Conservation (phyloP, 495 filamentous ascomycete genomes). For the Lasiosphaeria miniovina region DNA sequence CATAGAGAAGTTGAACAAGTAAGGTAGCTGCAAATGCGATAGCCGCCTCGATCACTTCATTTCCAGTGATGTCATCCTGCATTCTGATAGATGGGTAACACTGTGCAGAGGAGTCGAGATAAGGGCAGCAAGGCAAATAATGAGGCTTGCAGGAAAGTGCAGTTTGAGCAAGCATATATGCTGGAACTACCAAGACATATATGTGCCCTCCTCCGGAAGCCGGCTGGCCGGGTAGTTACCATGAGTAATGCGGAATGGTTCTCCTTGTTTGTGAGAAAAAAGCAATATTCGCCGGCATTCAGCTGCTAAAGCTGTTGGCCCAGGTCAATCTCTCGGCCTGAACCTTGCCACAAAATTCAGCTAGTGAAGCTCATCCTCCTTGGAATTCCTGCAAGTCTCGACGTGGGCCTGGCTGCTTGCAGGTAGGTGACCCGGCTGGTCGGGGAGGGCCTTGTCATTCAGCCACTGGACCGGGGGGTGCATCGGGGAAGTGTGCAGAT, state of each 20-base stretch:
- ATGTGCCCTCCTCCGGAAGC: neutral
- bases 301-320: too few relatives aligned
- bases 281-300: slow-evolving; percentile 1
- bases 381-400: slow-evolving; percentile 1
- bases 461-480: too few relatives aligned
- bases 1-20: neutral
- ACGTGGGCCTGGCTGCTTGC: neutral
- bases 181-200: neutral
- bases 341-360: too few relatives aligned
- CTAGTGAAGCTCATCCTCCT: neutral
- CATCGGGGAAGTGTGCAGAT: too few relatives aligned
- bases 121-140: slow-evolving; percentile 2
- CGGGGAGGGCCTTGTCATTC: too few relatives aligned
- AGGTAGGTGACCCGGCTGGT: too few relatives aligned
- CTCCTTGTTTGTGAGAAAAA: neutral
- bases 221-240: neutral
- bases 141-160: slow-evolving; percentile 6
- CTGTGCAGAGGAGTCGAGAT: neutral
- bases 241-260: neutral
- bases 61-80: neutral
- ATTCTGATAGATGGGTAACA: slow-evolving; percentile 2
- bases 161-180: slow-evolving; percentile 3
- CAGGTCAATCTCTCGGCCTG: too few relatives aligned
- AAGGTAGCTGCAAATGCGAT: neutral
- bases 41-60: neutral